Percentiles rank a stretch among this genome's conserved stretches.
phyloP scores from a whole-genome alignment of 495 filamentous ascomycete genomes.

The Lichenothelia convexa region DNA sequence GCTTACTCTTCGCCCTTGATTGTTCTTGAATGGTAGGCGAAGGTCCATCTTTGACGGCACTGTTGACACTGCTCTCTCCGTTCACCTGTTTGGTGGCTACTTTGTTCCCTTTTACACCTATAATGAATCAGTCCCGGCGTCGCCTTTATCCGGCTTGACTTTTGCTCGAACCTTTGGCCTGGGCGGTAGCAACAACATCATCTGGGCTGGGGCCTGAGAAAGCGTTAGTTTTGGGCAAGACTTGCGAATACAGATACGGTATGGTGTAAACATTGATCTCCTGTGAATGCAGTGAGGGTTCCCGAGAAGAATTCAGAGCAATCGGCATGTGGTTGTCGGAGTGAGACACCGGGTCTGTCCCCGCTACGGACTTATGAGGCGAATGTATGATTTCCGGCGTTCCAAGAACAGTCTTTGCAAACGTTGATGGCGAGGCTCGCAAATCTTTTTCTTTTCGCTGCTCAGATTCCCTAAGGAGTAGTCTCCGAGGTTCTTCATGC shows the following conservation, averaged over 20 bases:
- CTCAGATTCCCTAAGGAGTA: neutral
- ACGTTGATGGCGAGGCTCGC: constrained; percentile 10
- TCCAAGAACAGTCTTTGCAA: constrained; percentile 2
- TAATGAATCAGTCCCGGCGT: constrained; percentile 6
- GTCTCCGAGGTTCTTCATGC: neutral
- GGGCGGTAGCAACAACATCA: constrained; percentile 72
- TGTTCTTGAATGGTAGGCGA: constrained; percentile 43
- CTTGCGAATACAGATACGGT: neutral
- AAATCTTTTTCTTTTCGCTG: constrained; percentile 7
- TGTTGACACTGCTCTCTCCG: constrained; percentile 29
- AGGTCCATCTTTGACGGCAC: constrained; percentile 21
- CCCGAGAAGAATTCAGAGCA: no score
- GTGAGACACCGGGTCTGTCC: no score
- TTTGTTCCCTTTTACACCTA: constrained; percentile 25
- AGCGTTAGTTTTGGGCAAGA: constrained; percentile 15
- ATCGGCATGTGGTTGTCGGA: no score
- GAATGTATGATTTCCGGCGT: neutral
- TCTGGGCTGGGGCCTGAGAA: constrained; percentile 91
- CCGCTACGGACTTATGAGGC: no score
- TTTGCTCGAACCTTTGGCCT: constrained; percentile 61
- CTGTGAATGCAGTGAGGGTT: neutral
- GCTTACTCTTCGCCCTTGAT: constrained; percentile 56
- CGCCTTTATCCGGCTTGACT: constrained; percentile 6
- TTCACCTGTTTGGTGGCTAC: constrained; percentile 23
- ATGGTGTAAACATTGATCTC: neutral